Evolutionary conservation across 176 grass and related monocot species (phyloP).

Genomic region (Zea luxurians): DNA sequence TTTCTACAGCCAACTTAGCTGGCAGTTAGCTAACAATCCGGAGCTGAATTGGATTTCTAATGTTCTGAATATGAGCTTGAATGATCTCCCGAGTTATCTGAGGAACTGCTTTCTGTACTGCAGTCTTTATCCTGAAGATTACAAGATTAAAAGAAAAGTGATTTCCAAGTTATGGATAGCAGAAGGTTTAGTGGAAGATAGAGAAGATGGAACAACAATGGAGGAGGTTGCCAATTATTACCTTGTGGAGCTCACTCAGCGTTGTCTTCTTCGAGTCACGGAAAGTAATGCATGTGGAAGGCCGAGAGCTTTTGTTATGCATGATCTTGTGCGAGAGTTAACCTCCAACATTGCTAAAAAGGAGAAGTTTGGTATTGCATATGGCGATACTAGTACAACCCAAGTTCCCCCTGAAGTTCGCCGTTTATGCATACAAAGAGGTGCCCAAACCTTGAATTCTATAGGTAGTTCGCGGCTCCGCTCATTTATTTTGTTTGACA

Average conservation of each 20-base stretch:
- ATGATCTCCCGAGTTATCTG: conserved; percentile 45
- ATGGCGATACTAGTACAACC: background rate
- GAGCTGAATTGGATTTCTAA: conserved; percentile 23
- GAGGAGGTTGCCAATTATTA: conserved; percentile 41
- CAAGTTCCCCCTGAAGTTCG: background rate
- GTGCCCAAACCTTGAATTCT: background rate
- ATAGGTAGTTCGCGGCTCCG: conserved; percentile 14
- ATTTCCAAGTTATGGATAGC: conserved; percentile 30
- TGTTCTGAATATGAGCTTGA: conserved; percentile 33
- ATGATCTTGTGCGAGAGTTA: conserved; percentile 40
- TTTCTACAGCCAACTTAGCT: conserved; percentile 37
- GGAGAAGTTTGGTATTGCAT: conserved; percentile 30
- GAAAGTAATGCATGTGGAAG: conserved; percentile 28
- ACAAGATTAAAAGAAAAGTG: conserved; percentile 18
- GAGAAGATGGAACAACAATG: conserved; percentile 30
- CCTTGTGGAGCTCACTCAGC: conserved; percentile 27
- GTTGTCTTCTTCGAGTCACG: conserved; percentile 27
- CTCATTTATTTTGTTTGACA: conserved; percentile 37
- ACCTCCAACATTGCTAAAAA: background rate
- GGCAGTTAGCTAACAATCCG: conserved; percentile 35
- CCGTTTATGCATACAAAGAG: conserved; percentile 12
- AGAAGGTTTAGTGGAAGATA: conserved; percentile 46
- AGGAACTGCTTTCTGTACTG: conserved; percentile 43
- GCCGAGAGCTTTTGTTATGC: conserved; percentile 19
- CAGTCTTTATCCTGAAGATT: conserved; percentile 45